Base-by-base conservation (phyloP, 441 rosid species). In the Populus hybrid region DNA sequence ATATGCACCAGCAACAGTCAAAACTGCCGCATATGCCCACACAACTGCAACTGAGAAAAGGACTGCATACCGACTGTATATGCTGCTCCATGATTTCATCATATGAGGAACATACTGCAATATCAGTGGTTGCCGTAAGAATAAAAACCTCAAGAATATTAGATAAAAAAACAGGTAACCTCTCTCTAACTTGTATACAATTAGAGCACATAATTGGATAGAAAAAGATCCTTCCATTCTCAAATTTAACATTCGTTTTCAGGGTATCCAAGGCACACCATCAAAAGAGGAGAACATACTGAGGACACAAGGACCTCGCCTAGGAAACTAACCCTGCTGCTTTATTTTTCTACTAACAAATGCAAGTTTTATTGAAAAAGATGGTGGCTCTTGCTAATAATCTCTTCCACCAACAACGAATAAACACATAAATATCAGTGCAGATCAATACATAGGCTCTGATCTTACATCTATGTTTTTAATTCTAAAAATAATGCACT, bases 1-100 rank as follows among this genome's bases (percentile, higher is more conserved):
- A 76, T 94, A 94, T 67, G 97, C 94, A 74, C 97, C 97, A 30
- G 94, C 93, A 7, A 80, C 88, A 7, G 97, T 91, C 76, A 94
- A 87, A 80, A 92, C 80, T 86, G 83, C 98, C 9, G 97, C 97
- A 78, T 81, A 88, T 46, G 80, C 85, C 98, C 97, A 94, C 2
- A 86, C 86, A 34, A 88, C 77, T 40, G 85, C 87, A 71, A 89
- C 75, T 2, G 97, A 68, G 78, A 88, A 75, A 9, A 92, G 87
- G 81, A 92, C 88, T 18, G 91, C 91, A 79, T 73, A 86, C 67
- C 92, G 88, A 28, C 82, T 85, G 67, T 80, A 81, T 78, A 84
- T 74, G 0, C 79, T 69, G 72, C 86, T 76, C 76, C 76, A 84
- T 53, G 86, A 87, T 80, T 85, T 82, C 81, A 91, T 71, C 76